phyloP scores from a whole-genome alignment of 371 early-diverging fungal species.

The Ordospora colligata region DNA sequence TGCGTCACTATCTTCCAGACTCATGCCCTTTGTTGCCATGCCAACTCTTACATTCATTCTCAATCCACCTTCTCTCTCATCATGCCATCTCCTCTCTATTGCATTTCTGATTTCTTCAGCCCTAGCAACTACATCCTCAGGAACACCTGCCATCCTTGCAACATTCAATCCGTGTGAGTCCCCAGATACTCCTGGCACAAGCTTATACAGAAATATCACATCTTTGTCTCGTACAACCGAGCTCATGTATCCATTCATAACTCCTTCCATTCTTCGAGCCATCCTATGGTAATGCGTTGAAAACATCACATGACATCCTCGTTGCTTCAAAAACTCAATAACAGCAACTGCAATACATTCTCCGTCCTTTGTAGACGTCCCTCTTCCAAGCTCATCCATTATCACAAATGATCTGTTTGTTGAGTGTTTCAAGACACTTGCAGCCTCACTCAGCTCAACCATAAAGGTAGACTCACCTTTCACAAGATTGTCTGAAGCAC shows the following conservation, averaged over 20 bases:
- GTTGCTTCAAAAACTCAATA: slow-evolving; percentile 68
- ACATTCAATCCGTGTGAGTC: slow-evolving; percentile 80
- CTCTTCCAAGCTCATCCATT: slow-evolving; percentile 95
- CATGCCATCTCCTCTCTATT: background rate
- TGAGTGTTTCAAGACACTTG: slow-evolving; percentile 78
- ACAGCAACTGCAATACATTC: slow-evolving; percentile 86
- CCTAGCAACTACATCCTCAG: slow-evolving; percentile 59
- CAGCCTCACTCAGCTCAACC: slow-evolving; percentile 89
- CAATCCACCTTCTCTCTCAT: background rate
- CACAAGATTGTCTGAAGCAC: slow-evolving; percentile 75
- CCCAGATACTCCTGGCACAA: slow-evolving; percentile 70
- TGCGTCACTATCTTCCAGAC: too few relatives aligned
- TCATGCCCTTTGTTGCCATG: too few relatives aligned
- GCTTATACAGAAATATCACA: slow-evolving; percentile 88
- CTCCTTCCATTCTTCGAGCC: slow-evolving; percentile 68
- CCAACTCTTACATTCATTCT: background rate
- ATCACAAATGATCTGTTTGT: slow-evolving; percentile 86
- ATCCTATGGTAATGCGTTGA: slow-evolving; percentile 91
- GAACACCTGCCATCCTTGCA: slow-evolving; percentile 86
- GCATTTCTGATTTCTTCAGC: slow-evolving; percentile 30
- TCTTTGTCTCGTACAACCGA: slow-evolving; percentile 60
- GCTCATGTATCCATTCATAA: slow-evolving; percentile 41
- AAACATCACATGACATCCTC: slow-evolving; percentile 66
- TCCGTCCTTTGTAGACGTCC: slow-evolving; percentile 94
- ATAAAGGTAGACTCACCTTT: slow-evolving; percentile 94